Evolutionary conservation across 257 asterid species (phyloP).

Genomic region (Solanum etuberosum): DNA sequence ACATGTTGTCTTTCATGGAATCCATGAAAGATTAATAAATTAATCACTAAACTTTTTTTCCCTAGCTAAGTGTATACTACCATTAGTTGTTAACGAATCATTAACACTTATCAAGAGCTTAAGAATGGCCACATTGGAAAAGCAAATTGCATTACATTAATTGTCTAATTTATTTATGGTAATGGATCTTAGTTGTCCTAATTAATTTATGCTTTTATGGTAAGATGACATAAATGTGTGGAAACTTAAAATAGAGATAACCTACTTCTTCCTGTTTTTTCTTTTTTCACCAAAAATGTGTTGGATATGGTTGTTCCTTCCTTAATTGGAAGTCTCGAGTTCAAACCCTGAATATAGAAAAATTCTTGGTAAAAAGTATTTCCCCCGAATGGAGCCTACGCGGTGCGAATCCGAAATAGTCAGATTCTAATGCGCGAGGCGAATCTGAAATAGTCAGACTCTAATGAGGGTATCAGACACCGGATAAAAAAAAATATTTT

Average conservation of each 20-base stretch:
- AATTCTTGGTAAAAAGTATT: too few species aligned
- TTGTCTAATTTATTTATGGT: background rate
- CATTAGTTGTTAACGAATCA: background rate
- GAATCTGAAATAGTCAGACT: too few species aligned
- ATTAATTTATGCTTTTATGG: background rate
- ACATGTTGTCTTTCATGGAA: background rate
- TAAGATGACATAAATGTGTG: background rate
- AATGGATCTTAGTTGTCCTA: background rate
- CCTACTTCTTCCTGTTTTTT: too few species aligned
- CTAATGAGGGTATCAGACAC: too few species aligned
- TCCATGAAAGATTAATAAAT: background rate
- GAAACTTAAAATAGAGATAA: background rate
- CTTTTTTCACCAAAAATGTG: background rate
- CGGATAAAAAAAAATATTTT: too few species aligned
- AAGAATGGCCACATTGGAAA: background rate
- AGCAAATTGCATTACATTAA: background rate
- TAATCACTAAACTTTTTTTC: background rate
- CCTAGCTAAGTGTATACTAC: background rate
- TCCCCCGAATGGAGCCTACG: too few species aligned
- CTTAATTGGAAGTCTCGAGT: background rate
- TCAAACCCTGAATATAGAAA: too few species aligned
- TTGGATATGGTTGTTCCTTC: too few species aligned
- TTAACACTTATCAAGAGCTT: background rate
- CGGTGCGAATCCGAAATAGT: too few species aligned
- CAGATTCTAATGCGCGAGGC: fast-evolving